Conservation (phyloP, 2,329 filamentous ascomycete species). For the Aspergillus puulaauensis region DNA sequence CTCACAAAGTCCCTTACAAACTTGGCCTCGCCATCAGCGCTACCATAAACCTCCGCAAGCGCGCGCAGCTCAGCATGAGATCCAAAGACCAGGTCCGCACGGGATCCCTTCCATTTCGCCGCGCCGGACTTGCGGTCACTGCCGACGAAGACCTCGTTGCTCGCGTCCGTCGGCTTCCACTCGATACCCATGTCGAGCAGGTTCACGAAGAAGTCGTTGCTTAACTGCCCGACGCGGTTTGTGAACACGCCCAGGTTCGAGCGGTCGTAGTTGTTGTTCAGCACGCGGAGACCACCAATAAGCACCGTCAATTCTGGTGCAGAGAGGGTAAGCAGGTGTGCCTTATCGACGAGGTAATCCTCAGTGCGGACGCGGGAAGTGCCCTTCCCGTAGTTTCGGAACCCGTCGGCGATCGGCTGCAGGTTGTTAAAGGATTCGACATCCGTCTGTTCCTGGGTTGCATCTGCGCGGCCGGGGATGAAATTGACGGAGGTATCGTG, state of each 20-base stretch:
- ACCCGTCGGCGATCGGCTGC: conserved; percentile 69
- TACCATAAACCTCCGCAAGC: conserved; percentile 68
- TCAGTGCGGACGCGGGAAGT: conserved; percentile 63
- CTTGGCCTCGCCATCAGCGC: conserved; percentile 59
- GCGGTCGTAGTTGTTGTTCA: conserved; percentile 71
- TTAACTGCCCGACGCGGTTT: conserved; percentile 64
- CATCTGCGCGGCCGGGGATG: conserved; percentile 70
- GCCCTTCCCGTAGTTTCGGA: conserved; percentile 74
- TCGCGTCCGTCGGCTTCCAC: conserved; percentile 59
- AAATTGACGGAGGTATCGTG: conserved; percentile 64
- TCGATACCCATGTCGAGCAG: conserved; percentile 65
- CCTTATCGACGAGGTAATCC: conserved; percentile 69
- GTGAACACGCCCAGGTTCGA: conserved; percentile 69
- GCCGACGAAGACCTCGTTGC: conserved; percentile 62
- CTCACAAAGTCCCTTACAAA: conserved; percentile 70
- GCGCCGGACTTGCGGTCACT: conserved; percentile 63
- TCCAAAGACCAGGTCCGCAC: conserved; percentile 69
- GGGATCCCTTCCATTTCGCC: conserved; percentile 69
- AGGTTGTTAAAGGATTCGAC: conserved; percentile 63
- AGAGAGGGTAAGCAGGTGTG: conserved; percentile 68
- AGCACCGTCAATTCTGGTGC: conserved; percentile 70
- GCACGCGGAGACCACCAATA: conserved; percentile 68
- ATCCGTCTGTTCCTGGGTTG: conserved; percentile 71
- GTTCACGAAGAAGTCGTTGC: conserved; percentile 82
- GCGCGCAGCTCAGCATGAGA: conserved; percentile 73